Base-by-base conservation (phyloP, 1,139 yeast species). In the Pichia cactophila region DNA sequence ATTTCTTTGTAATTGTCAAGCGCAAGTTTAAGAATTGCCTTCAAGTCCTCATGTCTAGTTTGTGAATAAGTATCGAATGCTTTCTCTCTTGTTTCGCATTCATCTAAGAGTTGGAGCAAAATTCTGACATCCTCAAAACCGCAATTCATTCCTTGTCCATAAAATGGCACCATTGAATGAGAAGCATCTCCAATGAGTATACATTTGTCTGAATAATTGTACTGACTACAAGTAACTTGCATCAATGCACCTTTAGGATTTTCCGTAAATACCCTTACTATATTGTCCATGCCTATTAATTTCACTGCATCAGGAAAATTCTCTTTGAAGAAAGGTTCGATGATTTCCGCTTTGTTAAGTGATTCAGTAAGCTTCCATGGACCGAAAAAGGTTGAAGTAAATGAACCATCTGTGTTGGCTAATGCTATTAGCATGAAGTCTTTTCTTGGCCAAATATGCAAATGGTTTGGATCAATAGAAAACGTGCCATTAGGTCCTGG, bases 71-170 rank as follows among this genome's bases (percentile, higher is more conserved):
- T 64, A 28, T 67, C 68, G 58, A 89, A 83, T 0, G 92, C 83
- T 1, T 58, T 57, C 2, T 61, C 60, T 33, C 83, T 69, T 48
- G 76, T 68, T 2, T 70, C 60, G 45, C 67, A 54, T 26, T 69
- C 63, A 12, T 80, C 81, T 43, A 87, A 62, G 16, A 80, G 64
- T 41, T 75, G 73, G 70, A 85, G 69, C 49, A 90, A 69, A 1
- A 83, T 78, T 47, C 82, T 72, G 12, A 89, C 89, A 60, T 90
- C 97, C 65, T 90, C 97, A 62, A 90, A 85, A 1, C 97, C 97
- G 62, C 96, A 87, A 64, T 90, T 90, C 94, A 90, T 85, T 3
- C 97, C 97, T 65, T 90, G 97, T 8, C 97, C 97, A 61, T 89
- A 90, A 63, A 90, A 90, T 14, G 97, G 97, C 5, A 90, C 97